Evolutionary conservation across 441 rosid genomes (phyloP), one percentile per base, ranked within the genome.

Genomic region (Populus hybrid): DNA sequence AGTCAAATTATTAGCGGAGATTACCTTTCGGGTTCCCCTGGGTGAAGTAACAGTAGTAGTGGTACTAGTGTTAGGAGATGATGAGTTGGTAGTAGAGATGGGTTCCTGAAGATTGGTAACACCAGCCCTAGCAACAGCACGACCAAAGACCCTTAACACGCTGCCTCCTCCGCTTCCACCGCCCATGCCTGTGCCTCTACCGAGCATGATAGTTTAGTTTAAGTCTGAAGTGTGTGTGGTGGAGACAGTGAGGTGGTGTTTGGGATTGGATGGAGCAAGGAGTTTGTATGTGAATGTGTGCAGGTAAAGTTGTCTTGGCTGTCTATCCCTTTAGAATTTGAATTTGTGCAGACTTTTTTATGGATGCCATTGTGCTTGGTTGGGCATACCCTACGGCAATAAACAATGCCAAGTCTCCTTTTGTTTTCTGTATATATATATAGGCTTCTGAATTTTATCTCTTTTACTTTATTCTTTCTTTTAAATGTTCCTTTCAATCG

Each of bases 171-270:
- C 57, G 57, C 57, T 50, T 6, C 92, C 93, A 1, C 93, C 94
- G 6, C 95, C 94, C 90, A 89, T 80, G 67, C 92, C 89, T 78
- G 80, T 82, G 71, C 92, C 91, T 59, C 91, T 84, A 59, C 95
- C 89, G 77, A 86, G 87, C 91, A 87, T 85, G 69, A 77, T 5
- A 24, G 24, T 28, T 10, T 11, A 10, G 10, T 26, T 0, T 10
- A n/a, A 7, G 1, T 2, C 2, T 4, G 8, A 5, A 57, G 20
- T 16, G 34, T 53, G 8, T 61, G 2, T 20, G 28, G 68, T 40
- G 21, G 32, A 50, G 71, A 38, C 9, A 50, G 57, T 50, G 7
- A 50, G 1, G 8, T 14, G 1, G 57, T 50, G 57, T 50, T 14
- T 50, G 57, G 20, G 0, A 50, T 14, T 50, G 57, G 18, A 50